Base-by-base conservation (phyloP, 345 rosid genomes). In the Sonneratia caseolaris region DNA sequence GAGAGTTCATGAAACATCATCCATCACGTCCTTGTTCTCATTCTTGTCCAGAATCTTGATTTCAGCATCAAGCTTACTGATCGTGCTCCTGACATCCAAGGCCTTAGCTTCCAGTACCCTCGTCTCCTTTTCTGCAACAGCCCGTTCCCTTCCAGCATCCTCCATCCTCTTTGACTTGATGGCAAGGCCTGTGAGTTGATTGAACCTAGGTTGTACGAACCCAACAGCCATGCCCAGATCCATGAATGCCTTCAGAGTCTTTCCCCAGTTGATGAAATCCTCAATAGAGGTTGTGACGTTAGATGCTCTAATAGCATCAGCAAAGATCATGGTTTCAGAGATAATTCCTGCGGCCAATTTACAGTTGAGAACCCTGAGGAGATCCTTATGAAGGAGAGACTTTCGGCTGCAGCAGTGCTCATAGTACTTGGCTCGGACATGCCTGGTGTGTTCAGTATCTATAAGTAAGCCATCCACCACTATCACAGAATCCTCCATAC, bases 261-360 rank as follows among this genome's bases (percentile, higher is more conserved):
- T 79, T 66, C 77, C 81, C 90, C 87, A 84, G 22, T 72, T 71
- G 45, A 67, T 70, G n/a, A 77, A 86, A 72, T 81, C 79, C 48
- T 81, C 73, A 27, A 24, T 55, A 7, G 81, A 74, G 64, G 77
- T 76, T 48, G 80, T 64, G 61, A 83, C 72, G 68, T 61, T 82
- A 35, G 83, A 72, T 45, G 76, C 32, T 79, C 78, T 77, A 48
- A 86, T 79, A 62, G 81, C 84, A 71, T 82, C 84, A 0, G 90
- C 81, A 40, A 86, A 78, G 73, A 81, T 79, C 7, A 86, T 81
- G 5, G 83, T 76, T 71, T 79, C 86, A 3, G 81, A 78, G 22
- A 86, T 81, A 68, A 86, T 86, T 70, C 82, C 87, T 24, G 80
- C 82, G 5, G 83, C 83, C 76, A 84, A 73, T 75, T 82, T 82